Conservation (phyloP, 345 rosid species). For the Hevea brasiliensis region DNA sequence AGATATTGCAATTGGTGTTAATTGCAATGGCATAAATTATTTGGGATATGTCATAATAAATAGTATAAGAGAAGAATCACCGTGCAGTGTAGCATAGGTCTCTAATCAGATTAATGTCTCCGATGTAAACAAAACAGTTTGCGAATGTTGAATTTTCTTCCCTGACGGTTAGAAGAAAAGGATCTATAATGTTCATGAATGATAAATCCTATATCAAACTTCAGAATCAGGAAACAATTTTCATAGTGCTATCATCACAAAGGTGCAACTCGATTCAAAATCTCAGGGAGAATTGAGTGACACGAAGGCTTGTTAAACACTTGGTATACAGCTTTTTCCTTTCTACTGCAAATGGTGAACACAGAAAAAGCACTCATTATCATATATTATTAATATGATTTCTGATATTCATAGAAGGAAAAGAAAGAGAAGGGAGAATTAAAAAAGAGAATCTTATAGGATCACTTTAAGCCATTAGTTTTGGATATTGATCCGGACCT, state of each 20-base stretch:
- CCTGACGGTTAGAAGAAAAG: neutral
- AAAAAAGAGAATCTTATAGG: no score
- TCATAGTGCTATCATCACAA: neutral
- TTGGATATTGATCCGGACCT: no score
- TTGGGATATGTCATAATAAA: neutral
- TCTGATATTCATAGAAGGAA: no score
- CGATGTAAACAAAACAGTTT: neutral
- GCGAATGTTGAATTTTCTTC: neutral
- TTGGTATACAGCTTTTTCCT: no score
- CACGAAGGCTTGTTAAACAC: no score
- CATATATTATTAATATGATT: no score
- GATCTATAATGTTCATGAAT: neutral
- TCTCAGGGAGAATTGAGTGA: no score
- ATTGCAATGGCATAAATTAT: neutral
- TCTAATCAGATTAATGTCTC: neutral
- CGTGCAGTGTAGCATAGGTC: neutral
- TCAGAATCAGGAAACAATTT: neutral
- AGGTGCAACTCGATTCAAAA: no score
- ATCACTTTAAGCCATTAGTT: neutral
- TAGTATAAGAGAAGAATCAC: neutral
- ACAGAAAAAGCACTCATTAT: no score
- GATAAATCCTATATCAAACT: neutral
- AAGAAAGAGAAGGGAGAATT: no score
- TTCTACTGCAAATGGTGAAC: no score
- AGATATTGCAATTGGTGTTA: neutral